Base-by-base conservation (phyloP, 208 protist genomes). In the Phytomonas serpens region DNA sequence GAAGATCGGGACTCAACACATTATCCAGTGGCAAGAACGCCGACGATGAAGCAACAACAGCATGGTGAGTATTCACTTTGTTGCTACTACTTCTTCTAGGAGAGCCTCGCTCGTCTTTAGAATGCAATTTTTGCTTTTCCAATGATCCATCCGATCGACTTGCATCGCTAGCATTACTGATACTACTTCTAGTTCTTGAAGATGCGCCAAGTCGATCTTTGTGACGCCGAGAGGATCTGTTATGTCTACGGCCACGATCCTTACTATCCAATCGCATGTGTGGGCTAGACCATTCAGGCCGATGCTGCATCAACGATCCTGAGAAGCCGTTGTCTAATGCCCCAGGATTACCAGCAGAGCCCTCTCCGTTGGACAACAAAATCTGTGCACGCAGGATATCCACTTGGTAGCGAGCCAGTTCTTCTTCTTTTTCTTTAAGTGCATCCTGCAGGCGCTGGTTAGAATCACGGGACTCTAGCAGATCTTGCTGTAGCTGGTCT, bases 381-480 rank as follows among this genome's bases (percentile, higher is more conserved):
- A 79, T 72, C 66, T 84, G 81, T 37, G 78, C 70, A 0, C 84
- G 86, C 65, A 96, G 71, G 42, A 96, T 70, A 31, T 93, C 87
- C n/a, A 87, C 72, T 68, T 92, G 82, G 66, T 81, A 86, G 29
- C 86, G 86, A 47, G 72, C 73, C 31, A 90, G 61, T 68, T 93
- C 90, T 51, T 90, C 88, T 66, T 93, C 90, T 67, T 87, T 90
- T 57, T 82, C 82, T 62, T 64, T 76, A 3, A 96, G 61, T 6
- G 67, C 62, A 71, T 85, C 81, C n/a, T 72, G 79, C 72, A 94
- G 61, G 10, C 67, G 57, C 69, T 88, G 76, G n/a, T 27, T 40
- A 61, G 89, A 81, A 4, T 80, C 81, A 16, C 72, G 68, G 16
- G 79, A 72, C 13, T 64, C 72, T 4, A 84, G 67, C 47, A 96